Evolutionary conservation across 2,329 filamentous ascomycete species (phyloP).

Genomic region (Cryphonectria naterciae): DNA sequence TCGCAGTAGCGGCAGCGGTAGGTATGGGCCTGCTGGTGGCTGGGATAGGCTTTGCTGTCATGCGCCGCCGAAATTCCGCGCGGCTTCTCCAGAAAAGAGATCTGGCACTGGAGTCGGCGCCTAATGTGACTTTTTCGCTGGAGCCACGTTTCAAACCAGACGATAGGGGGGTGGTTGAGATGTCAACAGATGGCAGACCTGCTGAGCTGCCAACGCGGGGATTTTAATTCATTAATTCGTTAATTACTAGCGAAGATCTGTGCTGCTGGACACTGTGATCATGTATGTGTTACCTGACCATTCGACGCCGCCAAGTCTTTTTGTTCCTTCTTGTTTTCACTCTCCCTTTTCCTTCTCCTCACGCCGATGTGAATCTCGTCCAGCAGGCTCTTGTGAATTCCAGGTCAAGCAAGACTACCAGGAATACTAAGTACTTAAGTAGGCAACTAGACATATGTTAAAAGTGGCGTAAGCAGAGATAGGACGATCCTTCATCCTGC

Average conservation of each 20-base stretch:
- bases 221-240: neutral
- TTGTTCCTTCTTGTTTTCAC: too few species aligned
- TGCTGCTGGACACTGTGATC: too few species aligned
- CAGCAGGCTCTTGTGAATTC: too few species aligned
- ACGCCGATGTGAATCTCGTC: too few species aligned
- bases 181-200: neutral
- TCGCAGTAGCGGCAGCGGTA: neutral
- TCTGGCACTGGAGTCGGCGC: neutral
- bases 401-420: too few species aligned
- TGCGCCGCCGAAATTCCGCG: neutral
- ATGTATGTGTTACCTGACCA: too few species aligned
- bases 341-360: too few species aligned
- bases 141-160: neutral
- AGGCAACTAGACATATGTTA: neutral
- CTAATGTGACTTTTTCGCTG: neutral
- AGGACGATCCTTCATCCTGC: neutral
- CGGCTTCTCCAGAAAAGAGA: neutral
- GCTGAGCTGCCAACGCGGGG: neutral
- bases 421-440: too few species aligned
- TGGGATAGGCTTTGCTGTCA: neutral
- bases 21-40: neutral
- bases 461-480: neutral
- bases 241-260: too few species aligned
- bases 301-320: too few species aligned
- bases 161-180: neutral